Base-by-base conservation (phyloP, 2,329 filamentous ascomycete genomes). In the Iodosphaeria phyllophila region DNA sequence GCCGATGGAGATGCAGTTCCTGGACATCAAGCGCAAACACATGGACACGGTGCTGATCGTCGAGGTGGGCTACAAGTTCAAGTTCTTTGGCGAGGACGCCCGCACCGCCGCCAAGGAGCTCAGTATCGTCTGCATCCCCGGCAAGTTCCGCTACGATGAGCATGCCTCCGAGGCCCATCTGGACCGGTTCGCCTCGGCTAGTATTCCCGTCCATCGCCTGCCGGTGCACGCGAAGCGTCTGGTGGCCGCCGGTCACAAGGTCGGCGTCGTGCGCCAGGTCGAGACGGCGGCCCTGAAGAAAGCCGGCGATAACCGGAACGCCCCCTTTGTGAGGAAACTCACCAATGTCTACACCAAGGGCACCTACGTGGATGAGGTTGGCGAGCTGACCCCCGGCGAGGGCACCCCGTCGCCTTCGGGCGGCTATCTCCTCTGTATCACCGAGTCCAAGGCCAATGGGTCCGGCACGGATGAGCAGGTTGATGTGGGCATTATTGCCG, bases 291-390 rank as follows among this genome's bases (percentile, higher is more conserved):
- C 89, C 0, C 56, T 98, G 31, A 98, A 98, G 47, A 92, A 92
- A 34, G 89, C 72, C 2, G 86, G 89, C 22, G 83, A 92, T 44
- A 98, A 95, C 48, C 71, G 80, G 29, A 93, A 92, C 42, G 68
- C 83, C 0, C 84, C 89, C 0, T 98, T 98, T 39, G 68, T 82
- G 18, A 72, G 89, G 18, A 89, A 92, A 40, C 69, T 98, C 39
- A 95, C 89, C 10, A 93, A 92, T 42, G 61, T 98, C 5, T 98
- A 98, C 51, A 98, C 89, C 6, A 98, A 95, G 48, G 89, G 84
- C 21, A 98, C 89, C 3, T 98, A 95, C 39, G 75, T 98, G 28
- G 89, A 95, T 42, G 89, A 98, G 45, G 64, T 79, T 7, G 86
- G 89, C 32, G 80, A 80, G 14, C 50, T 92, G 5, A 75, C 78